Base-by-base conservation (phyloP, 257 asterid species). In the Nicotiana knightiana region DNA sequence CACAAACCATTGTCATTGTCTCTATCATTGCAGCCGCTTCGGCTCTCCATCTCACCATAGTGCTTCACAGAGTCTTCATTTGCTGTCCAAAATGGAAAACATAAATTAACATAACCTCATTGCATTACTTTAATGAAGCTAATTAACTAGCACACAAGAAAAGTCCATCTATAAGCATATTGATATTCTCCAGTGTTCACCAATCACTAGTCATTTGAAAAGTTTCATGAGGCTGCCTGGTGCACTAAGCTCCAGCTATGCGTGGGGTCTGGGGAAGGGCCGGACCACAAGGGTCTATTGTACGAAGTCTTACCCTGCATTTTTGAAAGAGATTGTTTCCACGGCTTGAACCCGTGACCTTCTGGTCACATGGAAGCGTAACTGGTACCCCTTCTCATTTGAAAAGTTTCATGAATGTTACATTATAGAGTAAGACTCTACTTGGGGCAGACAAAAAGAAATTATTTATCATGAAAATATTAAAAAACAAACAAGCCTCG, bases 1-100 rank as follows among this genome's bases (percentile, higher is more conserved):
- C 15, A 7, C 91, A 73, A 80, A 95, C 97, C 95, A 80, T 86
- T 84, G 79, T 89, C 92, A 63, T 88, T 88, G 53, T 83, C 18
- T 81, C 81, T 48, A 39, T 87, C 89, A 0, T 87, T 63, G 30
- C 55, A 26, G 39, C 61, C 65, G 66, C 81, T 62, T 12, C 1
- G 76, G 33, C 76, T 30, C 65, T 84, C 78, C 39, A 71, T 75
- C 53, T 48, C 86, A 68, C 46, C 80, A 4, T 3, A 70, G 86
- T 81, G 83, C 43, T 84, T 78, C 71, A 0, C 68, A 18, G 66
- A 85, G 62, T 77, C 92, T 80, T 79, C 83, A 54, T 89, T 89
- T 43, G 85, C 99, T 90, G 82, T 78, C 81, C 55, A 32, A 59
- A 76, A 62, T 37, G 8, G 71, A 67, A 11, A 39, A 58, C 18